Conservation (phyloP, 1,284 basidiomycete species). For the Cutaneotrichosporon cavernicola region DNA sequence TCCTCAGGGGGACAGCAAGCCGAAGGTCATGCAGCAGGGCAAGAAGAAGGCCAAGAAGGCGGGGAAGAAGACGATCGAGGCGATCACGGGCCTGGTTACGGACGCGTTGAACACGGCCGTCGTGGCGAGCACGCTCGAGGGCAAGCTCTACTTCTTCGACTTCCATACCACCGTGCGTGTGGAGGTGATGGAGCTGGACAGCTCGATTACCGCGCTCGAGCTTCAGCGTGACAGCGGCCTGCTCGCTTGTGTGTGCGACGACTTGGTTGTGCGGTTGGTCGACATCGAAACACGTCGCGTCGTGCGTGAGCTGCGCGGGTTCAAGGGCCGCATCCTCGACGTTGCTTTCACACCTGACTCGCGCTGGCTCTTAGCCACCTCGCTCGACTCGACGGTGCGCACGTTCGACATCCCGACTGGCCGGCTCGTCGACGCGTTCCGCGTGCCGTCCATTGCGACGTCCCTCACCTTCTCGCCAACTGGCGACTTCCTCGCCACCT, state of each 20-base stretch:
- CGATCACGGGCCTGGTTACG: slow-evolving; percentile 76
- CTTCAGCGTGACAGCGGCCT: slow-evolving; percentile 84
- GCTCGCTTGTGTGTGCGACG: slow-evolving; percentile 81
- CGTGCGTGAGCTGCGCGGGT: slow-evolving; percentile 82
- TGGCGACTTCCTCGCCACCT: slow-evolving; percentile 91
- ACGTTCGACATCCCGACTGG: slow-evolving; percentile 97
- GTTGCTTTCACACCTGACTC: slow-evolving; percentile 89
- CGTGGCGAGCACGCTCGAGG: slow-evolving; percentile 82
- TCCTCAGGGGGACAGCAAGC: slow-evolving; percentile 60
- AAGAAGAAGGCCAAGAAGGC: slow-evolving; percentile 53
- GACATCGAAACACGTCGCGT: slow-evolving; percentile 87
- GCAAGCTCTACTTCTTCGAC: slow-evolving; percentile 90
- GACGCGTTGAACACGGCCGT: slow-evolving; percentile 81
- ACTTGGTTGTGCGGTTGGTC: slow-evolving; percentile 75
- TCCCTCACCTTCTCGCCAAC: slow-evolving; percentile 90
- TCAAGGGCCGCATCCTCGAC: slow-evolving; percentile 76
- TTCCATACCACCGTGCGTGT: slow-evolving; percentile 79
- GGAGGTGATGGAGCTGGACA: slow-evolving; percentile 66
- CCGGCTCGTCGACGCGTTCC: slow-evolving; percentile 86
- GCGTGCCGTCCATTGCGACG: slow-evolving; percentile 83
- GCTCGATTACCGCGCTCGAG: slow-evolving; percentile 67
- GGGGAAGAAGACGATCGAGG: slow-evolving; percentile 57
- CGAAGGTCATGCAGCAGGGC: slow-evolving; percentile 44
- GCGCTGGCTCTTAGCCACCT: slow-evolving; percentile 84
- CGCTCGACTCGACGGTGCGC: slow-evolving; percentile 85